Percentiles rank a stretch among this genome's conserved stretches.
Conservation (phyloP, 495 filamentous ascomycete genomes). For the Xylaria scruposa region DNA sequence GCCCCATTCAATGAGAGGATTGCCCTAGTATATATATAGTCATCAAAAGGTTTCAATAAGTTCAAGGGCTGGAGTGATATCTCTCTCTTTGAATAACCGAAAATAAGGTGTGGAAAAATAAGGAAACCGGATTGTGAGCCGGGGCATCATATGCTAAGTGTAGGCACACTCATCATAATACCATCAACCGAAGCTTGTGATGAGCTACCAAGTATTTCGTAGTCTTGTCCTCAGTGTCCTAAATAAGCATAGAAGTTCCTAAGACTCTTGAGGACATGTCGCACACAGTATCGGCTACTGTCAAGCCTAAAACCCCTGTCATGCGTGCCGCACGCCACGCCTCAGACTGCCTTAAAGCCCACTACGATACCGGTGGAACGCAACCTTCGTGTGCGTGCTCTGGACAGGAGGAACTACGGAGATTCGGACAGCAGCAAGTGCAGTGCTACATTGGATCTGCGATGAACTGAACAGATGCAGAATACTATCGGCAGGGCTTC, state of each 20-base stretch:
- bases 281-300: constrained; percentile 24
- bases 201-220: not conserved
- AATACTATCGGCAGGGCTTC: constrained; percentile 16
- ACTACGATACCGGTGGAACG: constrained; percentile 19
- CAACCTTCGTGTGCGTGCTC: not conserved
- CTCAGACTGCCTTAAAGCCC: constrained; percentile 20
- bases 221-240: not conserved
- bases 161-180: not conserved
- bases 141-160: constrained; percentile 8
- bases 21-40: not conserved
- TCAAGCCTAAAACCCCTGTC: not conserved
- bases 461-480: constrained; percentile 12
- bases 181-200: constrained; percentile 12
- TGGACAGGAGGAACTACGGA: not conserved
- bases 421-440: not conserved
- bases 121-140: not conserved
- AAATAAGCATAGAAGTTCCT: constrained; percentile 6
- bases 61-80: not conserved
- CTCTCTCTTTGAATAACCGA: not conserved
- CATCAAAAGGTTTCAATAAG: not conserved
- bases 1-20: not conserved
- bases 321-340: not conserved
- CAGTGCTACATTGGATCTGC: constrained; percentile 4
- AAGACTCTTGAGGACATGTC: constrained; percentile 2
- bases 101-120: too few relatives aligned